phyloP scores from a whole-genome alignment of 495 filamentous ascomycete species.

The Neurospora sp. region DNA sequence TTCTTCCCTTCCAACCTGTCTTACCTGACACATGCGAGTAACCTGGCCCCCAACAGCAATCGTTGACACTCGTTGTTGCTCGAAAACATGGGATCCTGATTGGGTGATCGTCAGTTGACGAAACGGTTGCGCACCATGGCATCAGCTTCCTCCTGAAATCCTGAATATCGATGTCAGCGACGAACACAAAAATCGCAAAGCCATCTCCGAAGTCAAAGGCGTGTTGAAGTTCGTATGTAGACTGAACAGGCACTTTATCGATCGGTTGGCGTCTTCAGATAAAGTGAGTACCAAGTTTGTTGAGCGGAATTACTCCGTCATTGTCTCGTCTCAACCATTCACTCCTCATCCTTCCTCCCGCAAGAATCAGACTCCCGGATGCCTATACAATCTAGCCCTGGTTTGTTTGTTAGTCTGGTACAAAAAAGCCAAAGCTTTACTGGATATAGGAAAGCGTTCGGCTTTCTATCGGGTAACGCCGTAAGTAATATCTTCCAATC shows the following conservation, averaged over 20 bases:
- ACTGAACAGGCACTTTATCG: neutral
- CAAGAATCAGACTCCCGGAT: neutral
- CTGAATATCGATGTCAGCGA: neutral
- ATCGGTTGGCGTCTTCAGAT: neutral
- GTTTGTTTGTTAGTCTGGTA: too few relatives aligned
- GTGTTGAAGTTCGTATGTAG: neutral
- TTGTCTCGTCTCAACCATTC: neutral
- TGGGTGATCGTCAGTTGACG: neutral
- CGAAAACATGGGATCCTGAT: neutral
- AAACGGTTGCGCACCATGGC: neutral
- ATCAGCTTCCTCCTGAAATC: neutral
- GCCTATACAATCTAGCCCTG: too few relatives aligned
- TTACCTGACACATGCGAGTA: neutral
- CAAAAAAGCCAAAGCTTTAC: too few relatives aligned
- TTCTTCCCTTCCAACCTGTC: neutral
- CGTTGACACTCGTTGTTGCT: neutral
- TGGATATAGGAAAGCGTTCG: too few relatives aligned
- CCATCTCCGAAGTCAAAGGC: neutral
- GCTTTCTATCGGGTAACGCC: too few relatives aligned
- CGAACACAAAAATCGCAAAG: neutral
- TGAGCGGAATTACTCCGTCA: neutral
- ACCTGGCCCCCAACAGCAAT: neutral
- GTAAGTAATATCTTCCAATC: too few relatives aligned
- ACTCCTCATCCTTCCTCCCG: neutral
- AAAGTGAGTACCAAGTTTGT: neutral